These are phyloP conservation scores for Leishmania arabica DNA, from an alignment of 208 protist genomes.

Conservation along the genomic window DNA sequence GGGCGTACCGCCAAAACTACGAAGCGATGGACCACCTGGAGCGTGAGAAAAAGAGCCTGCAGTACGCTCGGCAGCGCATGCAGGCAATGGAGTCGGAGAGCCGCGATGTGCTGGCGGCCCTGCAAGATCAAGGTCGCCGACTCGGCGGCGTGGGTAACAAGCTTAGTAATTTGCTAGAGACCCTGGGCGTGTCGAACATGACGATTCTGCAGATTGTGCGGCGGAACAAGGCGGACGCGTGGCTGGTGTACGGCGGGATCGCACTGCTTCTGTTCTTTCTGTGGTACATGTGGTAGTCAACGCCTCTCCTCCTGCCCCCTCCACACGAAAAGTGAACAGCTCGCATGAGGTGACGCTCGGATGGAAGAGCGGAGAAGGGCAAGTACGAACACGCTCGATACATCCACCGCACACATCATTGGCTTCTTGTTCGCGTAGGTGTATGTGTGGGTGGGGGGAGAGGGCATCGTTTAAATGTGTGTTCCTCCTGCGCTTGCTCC, in stretches of 20 bases:
- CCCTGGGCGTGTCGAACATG: slow-evolving; percentile 79
- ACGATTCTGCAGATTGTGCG: slow-evolving; percentile 80
- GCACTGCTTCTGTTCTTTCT: slow-evolving; percentile 58
- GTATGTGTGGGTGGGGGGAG: too few species aligned
- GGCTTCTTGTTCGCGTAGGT: not conserved
- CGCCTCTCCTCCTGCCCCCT: not conserved
- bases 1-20: slow-evolving; percentile 38
- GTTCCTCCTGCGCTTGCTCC: too few species aligned
- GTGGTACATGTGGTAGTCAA: slow-evolving; percentile 65
- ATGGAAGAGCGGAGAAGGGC: too few species aligned
- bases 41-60: slow-evolving; percentile 60
- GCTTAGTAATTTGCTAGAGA: slow-evolving; percentile 68
- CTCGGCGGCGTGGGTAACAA: slow-evolving; percentile 63
- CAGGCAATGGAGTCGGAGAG: slow-evolving; percentile 75
- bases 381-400: not conserved
- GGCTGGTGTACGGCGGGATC: slow-evolving; percentile 79
- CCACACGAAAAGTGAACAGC: not conserved
- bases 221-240: slow-evolving; percentile 80
- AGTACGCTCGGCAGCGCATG: slow-evolving; percentile 67
- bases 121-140: slow-evolving; percentile 64
- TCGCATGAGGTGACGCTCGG: not conserved
- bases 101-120: slow-evolving; percentile 58
- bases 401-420: not conserved
- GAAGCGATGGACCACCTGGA: slow-evolving; percentile 53
- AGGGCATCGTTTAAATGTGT: too few species aligned